A percentile compares a stretch with the other conserved stretches of the same genome.
phyloP scores from a whole-genome alignment of 345 rosid genomes.

The Passiflora organensis region DNA sequence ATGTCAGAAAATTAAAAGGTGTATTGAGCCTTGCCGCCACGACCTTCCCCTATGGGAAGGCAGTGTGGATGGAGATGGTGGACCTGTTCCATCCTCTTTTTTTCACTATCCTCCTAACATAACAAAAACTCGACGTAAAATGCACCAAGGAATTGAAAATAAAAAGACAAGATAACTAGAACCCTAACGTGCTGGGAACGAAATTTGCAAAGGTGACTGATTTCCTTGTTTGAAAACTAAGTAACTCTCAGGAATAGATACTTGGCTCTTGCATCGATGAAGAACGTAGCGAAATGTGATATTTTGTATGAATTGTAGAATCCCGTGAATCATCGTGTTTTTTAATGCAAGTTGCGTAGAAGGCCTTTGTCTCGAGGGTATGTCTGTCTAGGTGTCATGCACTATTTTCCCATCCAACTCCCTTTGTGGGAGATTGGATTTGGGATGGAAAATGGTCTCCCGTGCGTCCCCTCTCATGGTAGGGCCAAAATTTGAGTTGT shows the following conservation, averaged over 20 bases:
- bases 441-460: background rate
- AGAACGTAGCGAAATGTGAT: constrained; percentile 1
- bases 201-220: background rate
- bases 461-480: background rate
- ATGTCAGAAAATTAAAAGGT: background rate
- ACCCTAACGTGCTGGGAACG: too few relatives aligned
- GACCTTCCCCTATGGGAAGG: too few relatives aligned
- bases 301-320: constrained; percentile 2
- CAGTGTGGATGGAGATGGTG: too few relatives aligned
- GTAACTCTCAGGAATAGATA: background rate
- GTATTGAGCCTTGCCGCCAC: too few relatives aligned
- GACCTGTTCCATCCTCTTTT: too few relatives aligned
- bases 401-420: background rate
- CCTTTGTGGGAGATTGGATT: background rate
- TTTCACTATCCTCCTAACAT: too few relatives aligned
- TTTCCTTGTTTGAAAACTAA: background rate
- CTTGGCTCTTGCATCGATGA: constrained; percentile 1
- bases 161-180: too few relatives aligned
- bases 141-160: too few relatives aligned
- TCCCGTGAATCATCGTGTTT: constrained; percentile 1
- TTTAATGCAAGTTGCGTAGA: constrained; percentile 14
- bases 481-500: background rate
- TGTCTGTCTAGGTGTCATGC: constrained; percentile 17
- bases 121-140: too few relatives aligned
- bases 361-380: constrained; percentile 17